A percentile compares a stretch with the other conserved stretches of the same genome.
phyloP scores from a whole-genome alignment of 2,329 filamentous ascomycete genomes.

The Sporothrix globosa region DNA sequence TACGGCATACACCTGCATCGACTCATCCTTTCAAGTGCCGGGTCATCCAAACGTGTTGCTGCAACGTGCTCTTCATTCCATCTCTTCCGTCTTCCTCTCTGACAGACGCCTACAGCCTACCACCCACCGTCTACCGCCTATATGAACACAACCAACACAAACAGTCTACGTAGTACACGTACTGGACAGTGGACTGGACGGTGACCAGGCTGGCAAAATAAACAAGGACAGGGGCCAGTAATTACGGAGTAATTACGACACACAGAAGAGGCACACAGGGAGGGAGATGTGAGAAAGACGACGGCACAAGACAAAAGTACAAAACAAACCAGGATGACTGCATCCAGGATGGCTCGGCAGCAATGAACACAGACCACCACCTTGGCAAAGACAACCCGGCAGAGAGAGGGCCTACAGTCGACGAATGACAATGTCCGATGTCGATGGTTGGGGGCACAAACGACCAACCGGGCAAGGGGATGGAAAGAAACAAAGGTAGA shows the following conservation, averaged over 20 bases:
- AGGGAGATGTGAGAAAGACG: background rate
- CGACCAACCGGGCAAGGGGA: too few relatives aligned
- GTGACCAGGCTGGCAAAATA: background rate
- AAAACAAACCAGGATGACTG: too few relatives aligned
- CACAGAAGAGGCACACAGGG: too few relatives aligned
- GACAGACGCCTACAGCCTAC: background rate
- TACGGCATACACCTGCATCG: background rate
- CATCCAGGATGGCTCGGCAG: too few relatives aligned
- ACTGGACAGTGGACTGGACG: background rate
- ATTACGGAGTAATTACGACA: too few relatives aligned
- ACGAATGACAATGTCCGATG: background rate
- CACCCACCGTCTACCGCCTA: too few relatives aligned
- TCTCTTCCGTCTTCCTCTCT: background rate
- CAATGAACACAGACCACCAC: too few relatives aligned
- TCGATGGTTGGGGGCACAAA: slow-evolving; percentile 11
- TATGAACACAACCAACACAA: background rate
- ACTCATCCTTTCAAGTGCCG: slow-evolving; percentile 12
- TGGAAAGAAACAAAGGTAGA: background rate
- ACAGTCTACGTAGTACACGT: background rate
- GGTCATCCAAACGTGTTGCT: background rate
- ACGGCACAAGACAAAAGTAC: background rate
- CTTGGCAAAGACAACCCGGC: too few relatives aligned
- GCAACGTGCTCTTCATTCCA: too few relatives aligned
- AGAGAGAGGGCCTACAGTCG: background rate
- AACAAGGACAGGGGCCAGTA: background rate